A percentile compares a stretch with the other conserved stretches of the same genome.
phyloP scores from a whole-genome alignment of 345 rosid genomes.

The Stellera chamaejasme region DNA sequence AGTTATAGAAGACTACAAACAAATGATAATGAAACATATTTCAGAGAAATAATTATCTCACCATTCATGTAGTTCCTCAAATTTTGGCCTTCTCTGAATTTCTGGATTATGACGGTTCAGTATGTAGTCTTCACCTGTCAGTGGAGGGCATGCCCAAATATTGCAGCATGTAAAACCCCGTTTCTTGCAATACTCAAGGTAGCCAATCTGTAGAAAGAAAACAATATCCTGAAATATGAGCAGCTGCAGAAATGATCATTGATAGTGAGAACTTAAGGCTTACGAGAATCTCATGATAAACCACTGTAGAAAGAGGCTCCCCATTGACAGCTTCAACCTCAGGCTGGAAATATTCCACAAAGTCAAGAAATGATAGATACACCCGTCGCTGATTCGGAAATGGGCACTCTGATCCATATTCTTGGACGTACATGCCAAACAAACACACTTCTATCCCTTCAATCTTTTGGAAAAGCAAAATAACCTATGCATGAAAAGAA shows the following conservation, averaged over 20 bases:
- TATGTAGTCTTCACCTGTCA: slow-evolving; percentile 98
- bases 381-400: slow-evolving; percentile 98
- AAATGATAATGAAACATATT: background rate
- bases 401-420: slow-evolving; percentile 86
- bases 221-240: slow-evolving; percentile 5
- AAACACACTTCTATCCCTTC: slow-evolving; percentile 99
- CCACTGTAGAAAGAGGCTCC: slow-evolving; percentile 95
- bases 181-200: slow-evolving; percentile 94
- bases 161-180: slow-evolving; percentile 99
- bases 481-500: slow-evolving; percentile 47
- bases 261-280: slow-evolving; percentile 16
- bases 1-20: slow-evolving; percentile 15
- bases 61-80: slow-evolving; percentile 98
- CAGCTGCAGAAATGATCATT: background rate
- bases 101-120: slow-evolving; percentile 91
- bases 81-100: slow-evolving; percentile 98
- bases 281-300: slow-evolving; percentile 97
- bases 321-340: slow-evolving; percentile 82
- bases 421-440: slow-evolving; percentile 99
- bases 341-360: slow-evolving; percentile 96
- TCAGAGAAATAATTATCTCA: slow-evolving; percentile 31
- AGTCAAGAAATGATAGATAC: slow-evolving; percentile 93
- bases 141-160: slow-evolving; percentile 99
- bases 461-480: slow-evolving; percentile 94
- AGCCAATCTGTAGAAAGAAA: slow-evolving; percentile 65